Percentiles rank a stretch among this genome's conserved stretches.
These are phyloP conservation scores for Wickerhamiella pararugosa DNA, from an alignment of 1,139 yeast genomes.

Conservation along the genomic window DNA sequence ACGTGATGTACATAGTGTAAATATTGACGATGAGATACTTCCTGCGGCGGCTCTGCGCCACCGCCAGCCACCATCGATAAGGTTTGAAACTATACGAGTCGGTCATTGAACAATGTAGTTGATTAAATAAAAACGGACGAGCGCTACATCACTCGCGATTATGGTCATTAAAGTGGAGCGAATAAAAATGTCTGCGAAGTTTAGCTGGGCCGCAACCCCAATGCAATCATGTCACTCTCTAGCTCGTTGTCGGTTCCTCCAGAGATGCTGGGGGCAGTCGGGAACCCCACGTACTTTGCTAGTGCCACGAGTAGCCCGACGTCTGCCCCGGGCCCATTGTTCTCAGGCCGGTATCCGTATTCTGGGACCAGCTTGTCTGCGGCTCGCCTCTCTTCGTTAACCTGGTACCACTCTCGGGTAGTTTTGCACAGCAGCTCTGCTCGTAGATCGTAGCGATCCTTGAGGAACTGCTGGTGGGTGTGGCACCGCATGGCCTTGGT, in stretches of 20 bases:
- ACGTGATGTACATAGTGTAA: too few species aligned
- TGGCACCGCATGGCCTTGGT: constrained; percentile 67
- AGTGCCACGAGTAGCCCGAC: constrained; percentile 44
- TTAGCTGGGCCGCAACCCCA: constrained; percentile 14
- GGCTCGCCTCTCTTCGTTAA: constrained; percentile 75
- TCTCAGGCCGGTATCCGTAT: constrained; percentile 34
- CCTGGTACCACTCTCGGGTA: constrained; percentile 82
- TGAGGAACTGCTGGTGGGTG: constrained; percentile 72
- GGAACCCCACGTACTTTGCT: constrained; percentile 44
- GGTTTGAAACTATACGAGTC: too few species aligned
- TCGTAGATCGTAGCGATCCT: constrained; percentile 53
- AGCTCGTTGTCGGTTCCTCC: constrained; percentile 29
- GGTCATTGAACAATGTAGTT: too few species aligned
- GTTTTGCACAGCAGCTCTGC: constrained; percentile 52
- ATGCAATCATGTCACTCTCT: constrained; percentile 19
- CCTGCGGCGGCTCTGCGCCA: too few species aligned
- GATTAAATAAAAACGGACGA: too few species aligned
- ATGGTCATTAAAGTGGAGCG: too few species aligned
- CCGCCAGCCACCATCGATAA: too few species aligned
- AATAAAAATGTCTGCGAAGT: too few species aligned
- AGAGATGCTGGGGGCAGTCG: constrained; percentile 40
- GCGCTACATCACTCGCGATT: too few species aligned
- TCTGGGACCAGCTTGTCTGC: constrained; percentile 60
- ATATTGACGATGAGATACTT: too few species aligned
- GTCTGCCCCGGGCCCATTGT: constrained; percentile 28